phyloP scores from a whole-genome alignment of 129 eudicot genomes.

The Flaveria sonorensis region DNA sequence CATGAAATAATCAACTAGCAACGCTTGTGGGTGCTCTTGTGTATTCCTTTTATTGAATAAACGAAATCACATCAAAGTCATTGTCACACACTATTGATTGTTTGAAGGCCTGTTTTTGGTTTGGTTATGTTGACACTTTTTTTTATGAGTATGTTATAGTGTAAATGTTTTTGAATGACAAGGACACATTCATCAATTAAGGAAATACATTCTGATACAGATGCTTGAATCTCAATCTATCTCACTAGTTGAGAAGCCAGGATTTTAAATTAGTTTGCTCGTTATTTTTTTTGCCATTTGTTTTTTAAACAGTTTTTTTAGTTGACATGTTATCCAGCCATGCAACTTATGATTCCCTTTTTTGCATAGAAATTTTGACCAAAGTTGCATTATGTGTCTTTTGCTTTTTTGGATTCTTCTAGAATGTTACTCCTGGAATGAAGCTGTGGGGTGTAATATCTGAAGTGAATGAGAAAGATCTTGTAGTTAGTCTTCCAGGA shows the following conservation, averaged over 20 bases:
- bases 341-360: constrained; percentile 1
- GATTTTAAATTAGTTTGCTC: constrained; percentile 2
- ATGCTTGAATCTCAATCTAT: constrained; percentile 13
- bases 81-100: not conserved
- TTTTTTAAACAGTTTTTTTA: not conserved
- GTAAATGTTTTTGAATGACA: not conserved
- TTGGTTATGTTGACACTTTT: not conserved
- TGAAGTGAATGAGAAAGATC: constrained; percentile 90
- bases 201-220: not conserved
- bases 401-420: constrained; percentile 26
- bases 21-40: constrained; percentile 5
- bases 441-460: constrained; percentile 93
- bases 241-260: constrained; percentile 16
- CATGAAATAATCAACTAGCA: constrained; percentile 8
- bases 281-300: not conserved
- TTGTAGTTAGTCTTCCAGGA: constrained; percentile 92
- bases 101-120: constrained; percentile 3
- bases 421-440: constrained; percentile 94
- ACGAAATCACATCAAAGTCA: constrained; percentile 13
- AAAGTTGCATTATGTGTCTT: not conserved
- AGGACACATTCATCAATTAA: constrained; percentile 10
- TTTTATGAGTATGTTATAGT: not conserved
- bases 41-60: not conserved
- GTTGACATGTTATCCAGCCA: constrained; percentile 3
- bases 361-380: not conserved